Conservation (phyloP, 768 basidiomycete species). For the Leccinum olivaceopallidum region DNA sequence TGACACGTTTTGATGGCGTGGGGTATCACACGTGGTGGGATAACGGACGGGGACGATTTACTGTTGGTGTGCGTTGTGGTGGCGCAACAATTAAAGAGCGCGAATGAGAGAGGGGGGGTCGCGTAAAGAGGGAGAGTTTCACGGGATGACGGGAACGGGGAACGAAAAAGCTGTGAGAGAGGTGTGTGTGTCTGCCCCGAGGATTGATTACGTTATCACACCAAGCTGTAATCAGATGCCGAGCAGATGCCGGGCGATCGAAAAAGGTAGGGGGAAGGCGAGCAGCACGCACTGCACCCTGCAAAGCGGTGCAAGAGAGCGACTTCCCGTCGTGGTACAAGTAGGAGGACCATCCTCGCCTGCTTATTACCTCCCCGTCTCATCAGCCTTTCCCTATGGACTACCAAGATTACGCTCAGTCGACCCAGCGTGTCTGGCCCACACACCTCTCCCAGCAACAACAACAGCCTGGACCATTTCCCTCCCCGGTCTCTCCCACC, state of each 20-base stretch:
- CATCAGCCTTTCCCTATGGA: slow-evolving; percentile 18
- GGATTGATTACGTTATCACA: slow-evolving; percentile 14
- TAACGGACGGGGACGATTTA: background rate
- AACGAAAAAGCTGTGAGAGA: background rate
- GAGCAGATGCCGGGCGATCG: slow-evolving; percentile 2
- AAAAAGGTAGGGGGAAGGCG: slow-evolving; percentile 6
- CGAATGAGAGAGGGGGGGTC: background rate
- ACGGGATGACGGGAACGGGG: slow-evolving; percentile 6
- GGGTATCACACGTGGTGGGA: slow-evolving; percentile 16
- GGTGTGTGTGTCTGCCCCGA: background rate
- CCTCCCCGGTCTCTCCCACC: slow-evolving; percentile 28
- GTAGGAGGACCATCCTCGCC: background rate
- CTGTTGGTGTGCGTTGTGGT: background rate
- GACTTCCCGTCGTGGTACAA: slow-evolving; percentile 15
- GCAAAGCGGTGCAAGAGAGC: slow-evolving; percentile 17
- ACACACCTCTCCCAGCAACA: slow-evolving; percentile 18
- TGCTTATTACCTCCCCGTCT: background rate
- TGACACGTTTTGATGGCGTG: slow-evolving; percentile 29
- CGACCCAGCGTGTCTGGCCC: slow-evolving; percentile 21
- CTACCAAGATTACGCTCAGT: slow-evolving; percentile 34
- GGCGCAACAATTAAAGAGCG: slow-evolving; percentile 4
- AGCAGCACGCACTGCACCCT: slow-evolving; percentile 2
- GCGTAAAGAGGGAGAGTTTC: background rate
- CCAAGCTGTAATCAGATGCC: slow-evolving; percentile 24
- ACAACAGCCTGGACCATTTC: slow-evolving; percentile 16